phyloP scores from a whole-genome alignment of 495 filamentous ascomycete genomes.

The Alectoria sarmentosa region DNA sequence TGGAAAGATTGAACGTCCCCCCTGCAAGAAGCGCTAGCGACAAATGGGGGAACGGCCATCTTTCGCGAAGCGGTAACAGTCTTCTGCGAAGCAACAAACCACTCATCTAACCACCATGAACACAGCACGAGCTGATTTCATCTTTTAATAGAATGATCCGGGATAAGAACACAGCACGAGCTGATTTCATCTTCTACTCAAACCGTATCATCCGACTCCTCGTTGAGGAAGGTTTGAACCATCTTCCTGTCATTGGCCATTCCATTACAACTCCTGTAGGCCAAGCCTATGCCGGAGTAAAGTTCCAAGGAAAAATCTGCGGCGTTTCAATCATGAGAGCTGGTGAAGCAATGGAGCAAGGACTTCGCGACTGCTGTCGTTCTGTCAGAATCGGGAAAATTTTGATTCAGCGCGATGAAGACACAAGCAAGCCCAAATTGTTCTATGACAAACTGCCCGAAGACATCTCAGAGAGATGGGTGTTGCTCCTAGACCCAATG shows the following conservation, averaged over 20 bases:
- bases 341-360: slow-evolving; percentile 98
- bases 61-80: no score
- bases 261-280: slow-evolving; percentile 87
- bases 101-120: no score
- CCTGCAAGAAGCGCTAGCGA: no score
- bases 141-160: slow-evolving; percentile 97
- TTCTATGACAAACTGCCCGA: slow-evolving; percentile 97
- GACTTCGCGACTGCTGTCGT: slow-evolving; percentile 89
- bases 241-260: slow-evolving; percentile 84
- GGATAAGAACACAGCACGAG: slow-evolving; percentile 77
- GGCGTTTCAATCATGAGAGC: slow-evolving; percentile 98
- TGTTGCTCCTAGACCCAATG: slow-evolving; percentile 96
- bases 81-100: no score
- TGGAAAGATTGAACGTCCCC: no score
- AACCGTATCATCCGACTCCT: slow-evolving; percentile 98
- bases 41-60: no score
- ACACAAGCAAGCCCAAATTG: slow-evolving; percentile 81
- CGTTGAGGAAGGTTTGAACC: slow-evolving; percentile 95
- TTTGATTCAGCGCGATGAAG: slow-evolving; percentile 93
- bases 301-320: slow-evolving; percentile 97
- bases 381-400: slow-evolving; percentile 97
- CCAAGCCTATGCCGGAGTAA: slow-evolving; percentile 78
- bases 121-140: no score
- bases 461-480: slow-evolving; percentile 89
- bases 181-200: slow-evolving; percentile 98